Percentiles rank a stretch among this genome's conserved stretches.
Evolutionary conservation across 306 rosid species (phyloP).

Genomic region (Lotus japonicus): DNA sequence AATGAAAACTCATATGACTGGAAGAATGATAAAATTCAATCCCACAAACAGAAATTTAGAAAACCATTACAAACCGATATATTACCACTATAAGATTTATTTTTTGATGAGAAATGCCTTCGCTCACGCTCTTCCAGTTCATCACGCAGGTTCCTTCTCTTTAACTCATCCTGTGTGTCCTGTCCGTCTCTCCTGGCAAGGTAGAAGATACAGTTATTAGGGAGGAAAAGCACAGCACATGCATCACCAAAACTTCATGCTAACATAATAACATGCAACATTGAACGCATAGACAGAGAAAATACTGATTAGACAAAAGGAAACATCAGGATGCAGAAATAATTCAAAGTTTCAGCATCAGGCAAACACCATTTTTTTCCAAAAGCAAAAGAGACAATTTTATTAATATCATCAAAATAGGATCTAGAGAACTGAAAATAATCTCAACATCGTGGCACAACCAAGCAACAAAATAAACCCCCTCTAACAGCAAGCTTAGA

Average conservation of each 20-base stretch:
- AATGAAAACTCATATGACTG: background rate
- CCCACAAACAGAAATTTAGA: background rate
- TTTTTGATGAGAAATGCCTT: slow-evolving; percentile 88
- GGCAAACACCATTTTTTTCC: background rate
- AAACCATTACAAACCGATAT: background rate
- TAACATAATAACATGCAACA: background rate
- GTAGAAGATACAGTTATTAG: background rate
- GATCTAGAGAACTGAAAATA: no score
- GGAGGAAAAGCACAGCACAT: background rate
- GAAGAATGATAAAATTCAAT: background rate
- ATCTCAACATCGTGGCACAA: no score
- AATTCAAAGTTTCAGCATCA: background rate
- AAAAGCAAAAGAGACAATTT: no score
- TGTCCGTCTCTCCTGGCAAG: slow-evolving; percentile 78
- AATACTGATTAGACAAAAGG: background rate
- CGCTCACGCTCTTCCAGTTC: slow-evolving; percentile 90
- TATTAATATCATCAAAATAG: no score
- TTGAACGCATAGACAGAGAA: background rate
- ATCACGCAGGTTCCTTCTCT: slow-evolving; percentile 78
- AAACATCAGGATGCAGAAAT: background rate
- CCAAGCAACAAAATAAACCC: no score
- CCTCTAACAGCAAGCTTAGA: no score
- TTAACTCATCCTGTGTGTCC: slow-evolving; percentile 79
- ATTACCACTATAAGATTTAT: slow-evolving; percentile 66
- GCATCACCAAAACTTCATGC: background rate